phyloP scores from a whole-genome alignment of 129 eudicot species.

The Oenanthe sinensis region DNA sequence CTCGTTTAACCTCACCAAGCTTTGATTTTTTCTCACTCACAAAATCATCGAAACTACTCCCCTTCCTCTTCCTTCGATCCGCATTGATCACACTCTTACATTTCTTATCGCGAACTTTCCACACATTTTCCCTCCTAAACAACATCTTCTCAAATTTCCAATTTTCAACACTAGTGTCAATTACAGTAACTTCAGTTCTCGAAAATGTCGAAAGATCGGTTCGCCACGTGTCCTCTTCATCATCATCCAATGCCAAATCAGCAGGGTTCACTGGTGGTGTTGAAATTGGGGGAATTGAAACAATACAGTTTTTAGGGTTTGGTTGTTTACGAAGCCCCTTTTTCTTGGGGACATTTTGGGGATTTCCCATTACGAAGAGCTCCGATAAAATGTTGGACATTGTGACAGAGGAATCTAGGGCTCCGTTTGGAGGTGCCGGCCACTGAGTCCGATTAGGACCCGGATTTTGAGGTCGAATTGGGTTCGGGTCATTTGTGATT shows the following conservation, averaged over 20 bases:
- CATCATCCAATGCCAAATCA: not conserved
- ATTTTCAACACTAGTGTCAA: conserved; percentile 57
- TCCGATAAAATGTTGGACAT: conserved; percentile 43
- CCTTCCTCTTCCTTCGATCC: conserved; percentile 39
- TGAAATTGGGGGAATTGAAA: not conserved
- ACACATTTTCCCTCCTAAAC: conserved; percentile 77
- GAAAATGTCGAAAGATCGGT: conserved; percentile 27
- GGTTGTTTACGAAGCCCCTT: conserved; percentile 53
- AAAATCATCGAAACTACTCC: conserved; percentile 3
- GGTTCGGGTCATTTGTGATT: conserved; percentile 4
- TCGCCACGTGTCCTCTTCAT: not conserved
- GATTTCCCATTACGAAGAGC: conserved; percentile 51
- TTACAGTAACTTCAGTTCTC: conserved; percentile 25
- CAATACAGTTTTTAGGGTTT: not conserved
- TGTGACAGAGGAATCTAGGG: conserved; percentile 19
- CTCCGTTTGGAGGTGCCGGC: conserved; percentile 11
- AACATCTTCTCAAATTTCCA: conserved; percentile 83
- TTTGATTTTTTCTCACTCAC: conserved; percentile 34
- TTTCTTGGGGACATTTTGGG: conserved; percentile 14
- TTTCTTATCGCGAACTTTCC: conserved; percentile 75
- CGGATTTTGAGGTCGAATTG: conserved; percentile 5
- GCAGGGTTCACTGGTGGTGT: not conserved
- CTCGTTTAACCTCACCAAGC: conserved; percentile 7
- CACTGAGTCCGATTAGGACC: not conserved
- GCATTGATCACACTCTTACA: conserved; percentile 24